A percentile compares a stretch with the other conserved stretches of the same genome.
Conservation (phyloP, 2,329 filamentous ascomycete genomes). For the Ceratocystis papillata region DNA sequence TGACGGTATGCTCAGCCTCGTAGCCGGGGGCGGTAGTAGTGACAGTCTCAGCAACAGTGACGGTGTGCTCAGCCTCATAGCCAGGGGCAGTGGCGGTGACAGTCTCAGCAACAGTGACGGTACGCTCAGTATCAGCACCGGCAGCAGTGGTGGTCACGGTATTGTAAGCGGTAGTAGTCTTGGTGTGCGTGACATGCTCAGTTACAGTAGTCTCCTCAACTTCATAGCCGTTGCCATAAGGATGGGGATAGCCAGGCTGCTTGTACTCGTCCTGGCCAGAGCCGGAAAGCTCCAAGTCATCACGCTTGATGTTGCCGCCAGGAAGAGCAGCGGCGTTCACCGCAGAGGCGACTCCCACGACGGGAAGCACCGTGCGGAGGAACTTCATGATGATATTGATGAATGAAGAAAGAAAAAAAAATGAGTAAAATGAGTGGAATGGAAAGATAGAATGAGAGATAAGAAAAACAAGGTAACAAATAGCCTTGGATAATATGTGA, state of each 20-base stretch:
- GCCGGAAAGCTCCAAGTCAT: slow-evolving; percentile 18
- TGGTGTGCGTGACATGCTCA: slow-evolving; percentile 12
- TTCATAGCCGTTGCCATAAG: slow-evolving; percentile 19
- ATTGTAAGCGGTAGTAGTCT: slow-evolving; percentile 14
- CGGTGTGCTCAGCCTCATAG: slow-evolving; percentile 24
- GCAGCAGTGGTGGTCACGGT: slow-evolving; percentile 20
- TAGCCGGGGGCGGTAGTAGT: slow-evolving; percentile 6
- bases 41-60: slow-evolving; percentile 28
- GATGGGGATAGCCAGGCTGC: slow-evolving; percentile 19
- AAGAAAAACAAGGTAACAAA: slow-evolving; percentile 23
- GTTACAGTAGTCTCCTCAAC: slow-evolving; percentile 11
- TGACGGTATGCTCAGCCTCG: slow-evolving; percentile 22
- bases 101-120: slow-evolving; percentile 25
- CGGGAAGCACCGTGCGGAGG: slow-evolving; percentile 23
- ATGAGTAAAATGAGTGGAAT: slow-evolving; percentile 12
- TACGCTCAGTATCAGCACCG: slow-evolving; percentile 10
- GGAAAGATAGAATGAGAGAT: slow-evolving; percentile 17
- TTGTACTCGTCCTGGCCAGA: slow-evolving; percentile 19
- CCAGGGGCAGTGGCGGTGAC: slow-evolving; percentile 28
- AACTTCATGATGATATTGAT: slow-evolving; percentile 23
- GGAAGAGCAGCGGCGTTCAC: slow-evolving; percentile 22
- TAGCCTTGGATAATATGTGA: slow-evolving; percentile 18
- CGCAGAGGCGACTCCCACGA: slow-evolving; percentile 23
- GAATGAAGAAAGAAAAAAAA: slow-evolving; percentile 17
- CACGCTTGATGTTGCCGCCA: slow-evolving; percentile 19